These are phyloP conservation scores for Magnolia kwangsiensis DNA, from an alignment of 164 flowering plant genomes.

Conservation along the genomic window DNA sequence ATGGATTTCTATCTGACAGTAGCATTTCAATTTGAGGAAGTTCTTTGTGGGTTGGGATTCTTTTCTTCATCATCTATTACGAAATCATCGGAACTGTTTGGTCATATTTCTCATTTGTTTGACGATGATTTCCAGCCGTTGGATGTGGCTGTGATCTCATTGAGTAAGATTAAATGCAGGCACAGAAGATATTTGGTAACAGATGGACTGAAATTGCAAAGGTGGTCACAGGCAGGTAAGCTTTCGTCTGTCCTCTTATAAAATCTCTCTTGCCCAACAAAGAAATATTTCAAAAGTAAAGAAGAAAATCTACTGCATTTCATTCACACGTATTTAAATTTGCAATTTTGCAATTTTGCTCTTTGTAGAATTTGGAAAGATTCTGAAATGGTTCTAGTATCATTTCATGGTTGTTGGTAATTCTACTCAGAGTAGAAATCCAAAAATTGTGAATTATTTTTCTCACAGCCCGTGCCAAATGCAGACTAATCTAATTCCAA, in stretches of 20 bases:
- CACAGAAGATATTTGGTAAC: slow-evolving; percentile 90
- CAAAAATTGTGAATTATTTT: too few species aligned
- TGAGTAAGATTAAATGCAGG: slow-evolving; percentile 45
- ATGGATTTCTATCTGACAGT: neutral
- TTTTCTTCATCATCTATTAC: neutral
- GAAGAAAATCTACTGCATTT: neutral
- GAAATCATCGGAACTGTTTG: neutral
- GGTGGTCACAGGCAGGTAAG: slow-evolving; percentile 97
- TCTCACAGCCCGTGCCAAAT: too few species aligned
- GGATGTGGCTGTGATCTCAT: slow-evolving; percentile 10
- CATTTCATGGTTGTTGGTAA: too few species aligned
- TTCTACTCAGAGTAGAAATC: too few species aligned
- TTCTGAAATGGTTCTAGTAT: too few species aligned
- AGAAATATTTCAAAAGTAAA: neutral
- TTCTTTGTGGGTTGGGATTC: neutral
- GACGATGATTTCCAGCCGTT: neutral
- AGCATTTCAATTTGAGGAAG: neutral
- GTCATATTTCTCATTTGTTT: neutral
- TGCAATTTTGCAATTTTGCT: too few species aligned
- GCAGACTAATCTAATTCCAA: neutral
- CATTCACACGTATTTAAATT: neutral
- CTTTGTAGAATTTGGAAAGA: too few species aligned
- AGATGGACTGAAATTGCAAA: slow-evolving; percentile 98
- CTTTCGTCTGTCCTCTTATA: neutral
- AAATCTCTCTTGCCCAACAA: neutral